Conservation (phyloP, 2,329 filamentous ascomycete species). For the Cladosporium sp. region DNA sequence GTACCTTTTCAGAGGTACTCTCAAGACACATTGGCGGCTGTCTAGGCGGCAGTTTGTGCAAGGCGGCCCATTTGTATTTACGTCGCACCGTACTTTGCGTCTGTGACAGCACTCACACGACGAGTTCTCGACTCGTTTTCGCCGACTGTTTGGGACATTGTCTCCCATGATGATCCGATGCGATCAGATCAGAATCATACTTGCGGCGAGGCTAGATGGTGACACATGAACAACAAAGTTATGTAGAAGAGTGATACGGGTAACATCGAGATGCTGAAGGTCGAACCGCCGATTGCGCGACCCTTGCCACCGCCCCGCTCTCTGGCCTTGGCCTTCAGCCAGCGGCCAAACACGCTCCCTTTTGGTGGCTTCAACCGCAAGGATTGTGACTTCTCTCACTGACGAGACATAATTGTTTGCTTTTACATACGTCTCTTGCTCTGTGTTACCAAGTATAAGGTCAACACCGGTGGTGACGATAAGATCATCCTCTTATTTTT, state of each 20-base stretch:
- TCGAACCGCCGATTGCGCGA: not conserved
- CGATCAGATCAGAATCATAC: not conserved
- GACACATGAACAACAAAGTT: not conserved
- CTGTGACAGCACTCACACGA: constrained; percentile 5
- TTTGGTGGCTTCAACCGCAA: not conserved
- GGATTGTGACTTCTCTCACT: not conserved
- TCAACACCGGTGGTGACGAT: too few relatives aligned
- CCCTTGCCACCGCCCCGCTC: not conserved
- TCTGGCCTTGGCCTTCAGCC: not conserved
- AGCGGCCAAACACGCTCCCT: not conserved
- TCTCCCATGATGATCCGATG: not conserved
- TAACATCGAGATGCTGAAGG: not conserved
- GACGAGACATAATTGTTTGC: not conserved
- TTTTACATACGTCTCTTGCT: not conserved
- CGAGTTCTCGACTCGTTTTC: not conserved
- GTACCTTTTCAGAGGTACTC: not conserved
- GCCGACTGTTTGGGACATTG: not conserved
- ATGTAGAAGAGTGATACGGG: not conserved
- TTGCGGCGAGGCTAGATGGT: not conserved
- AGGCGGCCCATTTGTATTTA: not conserved
- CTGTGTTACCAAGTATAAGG: too few relatives aligned
- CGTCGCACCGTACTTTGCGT: not conserved
- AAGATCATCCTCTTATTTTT: not conserved
- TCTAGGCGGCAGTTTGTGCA: constrained; percentile 3
- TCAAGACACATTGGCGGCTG: not conserved